These are phyloP conservation scores for Phtheirospermum japonicum DNA, from an alignment of 257 asterid species.

Conservation along the genomic window DNA sequence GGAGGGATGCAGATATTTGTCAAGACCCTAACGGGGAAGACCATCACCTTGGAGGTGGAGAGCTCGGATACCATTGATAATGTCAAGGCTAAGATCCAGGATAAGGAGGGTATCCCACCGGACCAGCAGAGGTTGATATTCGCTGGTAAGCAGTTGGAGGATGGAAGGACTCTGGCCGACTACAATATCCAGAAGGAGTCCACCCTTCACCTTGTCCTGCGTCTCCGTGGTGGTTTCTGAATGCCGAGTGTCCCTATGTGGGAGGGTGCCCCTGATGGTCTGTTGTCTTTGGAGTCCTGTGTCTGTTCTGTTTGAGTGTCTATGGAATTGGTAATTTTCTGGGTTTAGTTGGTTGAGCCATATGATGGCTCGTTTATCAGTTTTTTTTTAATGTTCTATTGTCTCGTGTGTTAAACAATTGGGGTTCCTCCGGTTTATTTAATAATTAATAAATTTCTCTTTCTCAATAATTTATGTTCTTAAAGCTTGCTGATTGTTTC, in stretches of 20 bases:
- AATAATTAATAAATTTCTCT: too few relatives aligned
- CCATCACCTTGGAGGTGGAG: constrained; percentile 73
- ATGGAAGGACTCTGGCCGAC: constrained; percentile 66
- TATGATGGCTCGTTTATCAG: too few relatives aligned
- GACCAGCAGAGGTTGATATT: constrained; percentile 88
- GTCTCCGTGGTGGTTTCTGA: constrained; percentile 79
- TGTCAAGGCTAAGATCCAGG: constrained; percentile 68
- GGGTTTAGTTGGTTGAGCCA: too few relatives aligned
- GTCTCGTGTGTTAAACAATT: too few relatives aligned
- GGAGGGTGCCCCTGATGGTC: background rate
- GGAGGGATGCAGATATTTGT: constrained; percentile 76
- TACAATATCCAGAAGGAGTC: constrained; percentile 76
- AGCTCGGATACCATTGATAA: constrained; percentile 68
- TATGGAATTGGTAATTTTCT: background rate
- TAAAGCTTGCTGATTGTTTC: too few relatives aligned
- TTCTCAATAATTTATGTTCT: too few relatives aligned
- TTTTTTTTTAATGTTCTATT: too few relatives aligned
- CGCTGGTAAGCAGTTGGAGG: constrained; percentile 70
- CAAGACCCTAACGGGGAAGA: constrained; percentile 64
- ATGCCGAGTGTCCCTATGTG: background rate
- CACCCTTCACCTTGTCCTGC: constrained; percentile 81
- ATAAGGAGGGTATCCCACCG: constrained; percentile 78
- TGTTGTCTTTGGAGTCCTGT: background rate
- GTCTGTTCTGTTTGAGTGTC: background rate
- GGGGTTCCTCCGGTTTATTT: too few relatives aligned